Conservation (phyloP, 768 basidiomycete genomes). For the Phlebiopsis gigantea region DNA sequence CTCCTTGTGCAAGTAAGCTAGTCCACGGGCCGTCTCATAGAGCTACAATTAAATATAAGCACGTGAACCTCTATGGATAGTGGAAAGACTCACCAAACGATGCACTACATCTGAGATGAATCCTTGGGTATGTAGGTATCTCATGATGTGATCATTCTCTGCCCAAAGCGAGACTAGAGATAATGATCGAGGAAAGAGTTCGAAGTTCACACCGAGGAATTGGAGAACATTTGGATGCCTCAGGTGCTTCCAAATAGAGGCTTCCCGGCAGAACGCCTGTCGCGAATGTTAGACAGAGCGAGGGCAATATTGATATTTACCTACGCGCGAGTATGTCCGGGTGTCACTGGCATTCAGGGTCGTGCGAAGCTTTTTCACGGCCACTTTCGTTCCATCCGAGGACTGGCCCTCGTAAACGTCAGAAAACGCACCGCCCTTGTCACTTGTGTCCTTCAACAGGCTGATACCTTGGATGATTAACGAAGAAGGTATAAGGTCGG, state of each 20-base stretch:
- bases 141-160: not conserved
- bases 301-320: not conserved
- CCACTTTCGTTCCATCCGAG: not conserved
- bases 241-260: conserved; percentile 1
- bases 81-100: not conserved
- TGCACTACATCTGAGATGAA: not conserved
- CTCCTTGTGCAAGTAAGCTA: not conserved
- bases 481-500: not conserved
- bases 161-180: not conserved
- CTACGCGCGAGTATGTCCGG: not conserved
- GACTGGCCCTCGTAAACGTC: not conserved
- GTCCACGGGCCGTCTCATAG: not conserved
- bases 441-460: not conserved
- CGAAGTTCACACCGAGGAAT: not conserved
- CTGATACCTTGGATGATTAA: not conserved
- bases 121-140: not conserved
- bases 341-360: not conserved
- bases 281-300: no score
- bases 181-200: not conserved
- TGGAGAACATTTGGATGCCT: not conserved
- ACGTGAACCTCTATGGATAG: not conserved
- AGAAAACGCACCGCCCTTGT: not conserved
- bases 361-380: not conserved
- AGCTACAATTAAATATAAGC: not conserved
- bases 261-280: not conserved